phyloP scores from a whole-genome alignment of 2,329 filamentous ascomycete genomes.

The Talaromyces sp. region DNA sequence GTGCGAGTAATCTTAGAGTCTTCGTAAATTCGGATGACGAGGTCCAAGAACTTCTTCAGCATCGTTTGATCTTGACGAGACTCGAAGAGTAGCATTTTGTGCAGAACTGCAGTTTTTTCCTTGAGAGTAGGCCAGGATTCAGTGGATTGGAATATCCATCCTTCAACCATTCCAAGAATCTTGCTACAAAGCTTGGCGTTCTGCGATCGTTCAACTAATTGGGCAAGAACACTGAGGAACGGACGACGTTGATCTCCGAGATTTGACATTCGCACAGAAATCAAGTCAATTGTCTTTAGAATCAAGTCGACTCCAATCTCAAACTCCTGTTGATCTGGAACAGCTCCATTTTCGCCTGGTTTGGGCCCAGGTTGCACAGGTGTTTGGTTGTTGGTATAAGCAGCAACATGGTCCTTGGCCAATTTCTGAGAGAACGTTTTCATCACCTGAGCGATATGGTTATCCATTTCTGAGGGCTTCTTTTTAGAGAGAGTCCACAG shows the following conservation, averaged over 20 bases:
- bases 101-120: constrained; percentile 97
- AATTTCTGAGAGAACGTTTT: constrained; percentile 89
- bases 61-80: constrained; percentile 74
- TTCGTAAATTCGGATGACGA: constrained; percentile 97
- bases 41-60: constrained; percentile 85
- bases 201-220: constrained; percentile 89
- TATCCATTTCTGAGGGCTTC: constrained; percentile 80
- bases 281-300: constrained; percentile 90
- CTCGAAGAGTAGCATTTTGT: constrained; percentile 98
- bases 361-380: constrained; percentile 29
- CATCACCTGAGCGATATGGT: constrained; percentile 82
- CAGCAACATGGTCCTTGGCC: constrained; percentile 81
- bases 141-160: constrained; percentile 91
- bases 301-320: constrained; percentile 88
- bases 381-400: constrained; percentile 54
- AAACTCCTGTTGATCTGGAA: constrained; percentile 67
- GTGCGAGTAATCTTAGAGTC: constrained; percentile 92
- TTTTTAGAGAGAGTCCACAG: constrained; percentile 85
- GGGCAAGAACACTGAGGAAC: constrained; percentile 90
- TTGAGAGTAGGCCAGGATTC: constrained; percentile 96
- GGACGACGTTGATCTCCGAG: constrained; percentile 86
- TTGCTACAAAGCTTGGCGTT: constrained; percentile 84
- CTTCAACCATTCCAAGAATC: constrained; percentile 87
- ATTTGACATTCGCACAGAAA: constrained; percentile 85
- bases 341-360: constrained; percentile 29